Conservation (phyloP, 2,329 filamentous ascomycete species). For the Trichoderma sp. region DNA sequence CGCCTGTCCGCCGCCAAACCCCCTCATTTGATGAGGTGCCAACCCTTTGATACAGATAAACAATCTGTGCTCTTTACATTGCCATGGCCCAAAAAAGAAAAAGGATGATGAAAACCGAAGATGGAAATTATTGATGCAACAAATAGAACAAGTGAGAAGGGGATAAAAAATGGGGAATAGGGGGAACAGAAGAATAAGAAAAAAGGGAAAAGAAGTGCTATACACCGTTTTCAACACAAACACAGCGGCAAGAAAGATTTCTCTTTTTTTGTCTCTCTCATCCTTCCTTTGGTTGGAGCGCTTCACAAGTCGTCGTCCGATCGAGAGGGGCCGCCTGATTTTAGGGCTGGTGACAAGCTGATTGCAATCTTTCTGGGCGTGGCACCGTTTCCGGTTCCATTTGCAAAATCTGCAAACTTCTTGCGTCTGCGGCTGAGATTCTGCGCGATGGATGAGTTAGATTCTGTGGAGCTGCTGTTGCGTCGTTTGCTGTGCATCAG, state of each 20-base stretch:
- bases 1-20: constrained; percentile 20
- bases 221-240: constrained; percentile 31
- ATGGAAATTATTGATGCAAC: neutral
- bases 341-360: constrained; percentile 55
- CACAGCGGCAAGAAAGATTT: neutral
- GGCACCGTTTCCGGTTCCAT: constrained; percentile 44
- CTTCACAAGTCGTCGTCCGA: constrained; percentile 47
- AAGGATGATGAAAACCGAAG: neutral
- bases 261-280: neutral
- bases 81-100: constrained; percentile 9
- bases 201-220: constrained; percentile 10
- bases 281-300: neutral
- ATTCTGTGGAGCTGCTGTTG: constrained; percentile 58
- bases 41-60: constrained; percentile 23
- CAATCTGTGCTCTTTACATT: constrained; percentile 12
- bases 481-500: constrained; percentile 69
- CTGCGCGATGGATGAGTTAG: constrained; percentile 44
- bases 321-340: constrained; percentile 45
- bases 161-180: neutral
- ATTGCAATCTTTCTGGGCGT: constrained; percentile 62
- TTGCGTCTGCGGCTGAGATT: constrained; percentile 43
- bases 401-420: constrained; percentile 50
- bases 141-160: neutral
- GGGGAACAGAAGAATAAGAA: constrained; percentile 3
- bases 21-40: constrained; percentile 6